A percentile compares a stretch with the other conserved stretches of the same genome.
These are phyloP conservation scores for Fusarium tupiense DNA, from an alignment of 2,329 filamentous ascomycete genomes.

Conservation along the genomic window DNA sequence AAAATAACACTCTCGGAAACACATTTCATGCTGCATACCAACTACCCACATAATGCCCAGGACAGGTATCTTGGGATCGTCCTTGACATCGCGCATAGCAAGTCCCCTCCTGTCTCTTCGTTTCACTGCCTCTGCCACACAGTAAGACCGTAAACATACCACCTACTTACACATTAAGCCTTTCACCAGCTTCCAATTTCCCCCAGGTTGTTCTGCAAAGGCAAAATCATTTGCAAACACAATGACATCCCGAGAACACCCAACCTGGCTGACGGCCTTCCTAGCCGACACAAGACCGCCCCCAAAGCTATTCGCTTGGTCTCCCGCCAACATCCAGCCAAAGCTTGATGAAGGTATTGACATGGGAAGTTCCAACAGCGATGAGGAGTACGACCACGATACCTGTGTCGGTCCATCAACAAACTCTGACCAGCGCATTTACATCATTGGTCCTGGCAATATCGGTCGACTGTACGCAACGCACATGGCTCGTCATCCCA, in stretches of 20 bases:
- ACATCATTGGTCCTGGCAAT: slow-evolving; percentile 8
- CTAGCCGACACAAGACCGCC: neutral
- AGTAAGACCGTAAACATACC: too few relatives aligned
- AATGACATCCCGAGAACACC: neutral
- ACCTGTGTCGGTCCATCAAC: neutral
- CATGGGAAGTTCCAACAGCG: neutral
- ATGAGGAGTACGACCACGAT: neutral
- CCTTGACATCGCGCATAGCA: too few relatives aligned
- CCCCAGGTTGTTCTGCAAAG: neutral
- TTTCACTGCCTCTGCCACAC: too few relatives aligned
- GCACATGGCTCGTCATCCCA: neutral
- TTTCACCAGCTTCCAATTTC: too few relatives aligned
- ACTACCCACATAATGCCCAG: too few relatives aligned
- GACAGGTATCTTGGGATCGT: too few relatives aligned
- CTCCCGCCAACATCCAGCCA: neutral
- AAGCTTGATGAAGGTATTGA: neutral
- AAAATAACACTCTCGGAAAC: neutral
- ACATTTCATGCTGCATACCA: too few relatives aligned
- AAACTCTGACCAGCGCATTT: neutral
- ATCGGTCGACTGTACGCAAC: slow-evolving; percentile 2
- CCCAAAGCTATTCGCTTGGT: slow-evolving; percentile 10
- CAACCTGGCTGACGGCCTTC: neutral
- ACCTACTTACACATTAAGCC: neutral
- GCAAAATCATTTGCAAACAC: too few relatives aligned
- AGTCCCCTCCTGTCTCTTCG: too few relatives aligned